A percentile compares a stretch with the other conserved stretches of the same genome.
phyloP scores from a whole-genome alignment of 257 asterid genomes.

The Penstemon davidsonii region DNA sequence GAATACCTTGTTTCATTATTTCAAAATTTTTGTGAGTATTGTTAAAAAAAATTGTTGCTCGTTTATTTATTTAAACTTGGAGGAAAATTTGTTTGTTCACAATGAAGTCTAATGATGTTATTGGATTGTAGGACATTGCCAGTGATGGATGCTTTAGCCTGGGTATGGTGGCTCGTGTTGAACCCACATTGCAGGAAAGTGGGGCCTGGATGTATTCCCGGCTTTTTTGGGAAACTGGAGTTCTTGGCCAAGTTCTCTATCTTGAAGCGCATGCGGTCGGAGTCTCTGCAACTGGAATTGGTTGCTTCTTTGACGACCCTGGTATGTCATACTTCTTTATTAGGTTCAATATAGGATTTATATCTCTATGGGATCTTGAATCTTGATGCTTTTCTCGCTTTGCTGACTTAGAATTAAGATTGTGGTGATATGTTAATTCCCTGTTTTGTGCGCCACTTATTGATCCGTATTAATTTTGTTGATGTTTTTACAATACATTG shows the following conservation, averaged over 20 bases:
- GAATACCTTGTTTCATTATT: neutral
- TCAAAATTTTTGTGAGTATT: no score
- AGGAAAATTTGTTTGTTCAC: no score
- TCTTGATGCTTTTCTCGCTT: conserved; percentile 5
- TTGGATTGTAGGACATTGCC: conserved; percentile 68
- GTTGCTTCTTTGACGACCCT: conserved; percentile 93
- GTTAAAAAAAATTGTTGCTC: no score
- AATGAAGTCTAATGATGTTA: neutral
- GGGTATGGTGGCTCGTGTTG: conserved; percentile 89
- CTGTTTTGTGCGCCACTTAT: no score
- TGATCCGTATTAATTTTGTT: no score
- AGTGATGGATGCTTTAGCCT: conserved; percentile 96
- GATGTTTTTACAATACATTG: no score
- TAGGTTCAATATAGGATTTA: conserved; percentile 1
- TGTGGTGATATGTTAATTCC: neutral
- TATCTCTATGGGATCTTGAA: neutral
- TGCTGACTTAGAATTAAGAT: conserved; percentile 10
- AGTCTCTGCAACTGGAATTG: conserved; percentile 93
- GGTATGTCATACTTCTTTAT: conserved; percentile 45
- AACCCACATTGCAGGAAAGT: conserved; percentile 51
- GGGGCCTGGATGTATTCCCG: conserved; percentile 97
- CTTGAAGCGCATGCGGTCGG: conserved; percentile 95
- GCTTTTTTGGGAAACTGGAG: conserved; percentile 96
- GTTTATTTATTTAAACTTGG: no score
- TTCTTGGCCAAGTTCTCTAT: conserved; percentile 90